Evolutionary conservation across 495 filamentous ascomycete species (phyloP).

Genomic region (Daldinia loculata): DNA sequence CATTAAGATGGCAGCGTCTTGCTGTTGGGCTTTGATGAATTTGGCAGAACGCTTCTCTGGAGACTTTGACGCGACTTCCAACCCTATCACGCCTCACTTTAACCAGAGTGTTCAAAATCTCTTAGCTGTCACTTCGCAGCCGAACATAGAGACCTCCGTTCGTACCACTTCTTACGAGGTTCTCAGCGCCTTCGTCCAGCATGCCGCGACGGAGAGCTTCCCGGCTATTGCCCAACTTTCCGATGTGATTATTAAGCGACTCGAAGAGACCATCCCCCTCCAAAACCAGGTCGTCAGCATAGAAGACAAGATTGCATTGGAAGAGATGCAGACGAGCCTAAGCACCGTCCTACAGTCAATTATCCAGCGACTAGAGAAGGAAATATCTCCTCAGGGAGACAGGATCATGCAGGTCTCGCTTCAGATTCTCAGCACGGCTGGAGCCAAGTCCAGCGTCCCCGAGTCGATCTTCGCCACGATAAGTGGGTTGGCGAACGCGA

Average conservation of each 20-base stretch:
- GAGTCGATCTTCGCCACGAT: slow-evolving; percentile 92
- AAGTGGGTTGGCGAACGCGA: slow-evolving; percentile 81
- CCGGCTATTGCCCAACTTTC: slow-evolving; percentile 80
- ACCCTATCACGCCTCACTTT: slow-evolving; percentile 90
- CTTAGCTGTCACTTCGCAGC: slow-evolving; percentile 81
- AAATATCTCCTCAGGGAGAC: slow-evolving; percentile 90
- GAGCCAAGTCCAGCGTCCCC: slow-evolving; percentile 90
- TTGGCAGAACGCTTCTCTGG: slow-evolving; percentile 93
- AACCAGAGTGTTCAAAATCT: slow-evolving; percentile 88
- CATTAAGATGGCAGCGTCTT: slow-evolving; percentile 96
- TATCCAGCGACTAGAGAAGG: slow-evolving; percentile 88
- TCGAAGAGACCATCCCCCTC: slow-evolving; percentile 90
- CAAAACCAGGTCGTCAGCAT: slow-evolving; percentile 94
- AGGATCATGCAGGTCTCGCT: slow-evolving; percentile 90
- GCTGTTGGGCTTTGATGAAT: slow-evolving; percentile 99
- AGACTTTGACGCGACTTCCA: slow-evolving; percentile 75
- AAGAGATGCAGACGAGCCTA: slow-evolving; percentile 97
- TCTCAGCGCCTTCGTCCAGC: slow-evolving; percentile 89
- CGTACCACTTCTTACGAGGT: slow-evolving; percentile 99
- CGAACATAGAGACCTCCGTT: slow-evolving; percentile 88
- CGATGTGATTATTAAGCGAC: slow-evolving; percentile 82
- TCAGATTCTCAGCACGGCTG: slow-evolving; percentile 77
- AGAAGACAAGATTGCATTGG: slow-evolving; percentile 90
- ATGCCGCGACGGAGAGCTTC: slow-evolving; percentile 86
- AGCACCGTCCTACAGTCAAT: slow-evolving; percentile 90